Percentiles rank a stretch among this genome's conserved stretches.
Evolutionary conservation across 129 eudicot genomes (phyloP).

Genomic region (Heracleum sosnowskyi): DNA sequence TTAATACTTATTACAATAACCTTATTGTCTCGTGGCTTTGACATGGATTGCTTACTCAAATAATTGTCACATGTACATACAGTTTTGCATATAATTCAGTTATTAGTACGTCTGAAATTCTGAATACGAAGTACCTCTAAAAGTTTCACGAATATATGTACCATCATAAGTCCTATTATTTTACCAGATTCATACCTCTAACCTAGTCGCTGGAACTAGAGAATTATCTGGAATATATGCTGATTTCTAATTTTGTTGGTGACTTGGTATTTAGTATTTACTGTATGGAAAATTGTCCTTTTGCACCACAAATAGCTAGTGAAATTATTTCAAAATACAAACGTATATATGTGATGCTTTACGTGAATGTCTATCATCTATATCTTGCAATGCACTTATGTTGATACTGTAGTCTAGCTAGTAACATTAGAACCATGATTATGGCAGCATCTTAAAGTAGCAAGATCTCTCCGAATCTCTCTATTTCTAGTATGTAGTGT

Average conservation of each 20-base stretch:
- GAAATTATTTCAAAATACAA: neutral
- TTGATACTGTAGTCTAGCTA: no score
- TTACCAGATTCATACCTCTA: neutral
- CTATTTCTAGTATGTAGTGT: neutral
- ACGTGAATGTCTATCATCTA: no score
- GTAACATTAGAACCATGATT: neutral
- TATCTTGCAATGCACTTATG: neutral
- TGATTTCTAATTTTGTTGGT: neutral
- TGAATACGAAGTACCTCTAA: neutral
- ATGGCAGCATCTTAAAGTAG: neutral
- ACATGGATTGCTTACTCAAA: neutral
- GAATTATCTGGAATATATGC: neutral
- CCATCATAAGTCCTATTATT: neutral
- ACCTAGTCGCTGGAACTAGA: neutral
- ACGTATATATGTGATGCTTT: neutral
- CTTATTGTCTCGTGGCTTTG: neutral
- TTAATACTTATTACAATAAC: neutral
- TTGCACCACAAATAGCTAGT: no score
- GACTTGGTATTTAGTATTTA: neutral
- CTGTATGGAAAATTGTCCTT: neutral
- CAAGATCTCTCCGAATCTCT: no score
- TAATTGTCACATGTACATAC: neutral
- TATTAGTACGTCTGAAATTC: neutral
- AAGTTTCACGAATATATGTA: neutral
- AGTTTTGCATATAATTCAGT: neutral